Conservation (phyloP, 1,284 basidiomycete species). For the Pholiota adiposa region DNA sequence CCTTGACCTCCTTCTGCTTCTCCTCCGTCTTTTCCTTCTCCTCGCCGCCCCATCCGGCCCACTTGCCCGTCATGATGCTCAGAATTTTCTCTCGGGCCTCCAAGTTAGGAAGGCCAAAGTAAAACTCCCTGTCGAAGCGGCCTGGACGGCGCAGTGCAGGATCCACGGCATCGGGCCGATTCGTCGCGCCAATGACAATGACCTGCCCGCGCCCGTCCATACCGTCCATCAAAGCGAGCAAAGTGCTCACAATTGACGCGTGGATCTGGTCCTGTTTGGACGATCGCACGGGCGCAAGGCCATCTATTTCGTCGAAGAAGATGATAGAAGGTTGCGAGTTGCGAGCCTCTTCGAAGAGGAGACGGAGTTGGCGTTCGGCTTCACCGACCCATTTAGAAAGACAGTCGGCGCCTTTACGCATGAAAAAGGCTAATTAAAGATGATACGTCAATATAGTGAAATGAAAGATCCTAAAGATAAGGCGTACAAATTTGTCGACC, state of each 20-base stretch:
- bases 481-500: conserved; percentile 87
- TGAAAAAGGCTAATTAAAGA: conserved; percentile 84
- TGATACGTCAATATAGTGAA: conserved; percentile 5
- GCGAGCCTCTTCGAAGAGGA: conserved; percentile 96
- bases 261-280: conserved; percentile 99
- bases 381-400: conserved; percentile 99
- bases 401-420: conserved; percentile 99
- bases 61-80: conserved; percentile 89
- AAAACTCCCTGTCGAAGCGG: conserved; percentile 98
- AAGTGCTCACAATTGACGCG: conserved; percentile 95
- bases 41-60: conserved; percentile 84
- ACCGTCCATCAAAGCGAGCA: conserved; percentile 98
- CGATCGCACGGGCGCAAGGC: conserved; percentile 95
- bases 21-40: conserved; percentile 55
- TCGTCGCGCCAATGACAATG: conserved; percentile 98
- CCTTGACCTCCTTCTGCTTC: conserved; percentile 44
- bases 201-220: conserved; percentile 99
- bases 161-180: conserved; percentile 96
- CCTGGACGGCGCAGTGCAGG: conserved; percentile 94
- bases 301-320: conserved; percentile 99
- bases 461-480: neutral
- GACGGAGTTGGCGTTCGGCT: conserved; percentile 93
- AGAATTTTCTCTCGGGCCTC: conserved; percentile 91
- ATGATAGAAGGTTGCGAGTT: conserved; percentile 95
- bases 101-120: conserved; percentile 90